Evolutionary conservation across 2,329 filamentous ascomycete species (phyloP).

Genomic region (Colletotrichum noveboracense): DNA sequence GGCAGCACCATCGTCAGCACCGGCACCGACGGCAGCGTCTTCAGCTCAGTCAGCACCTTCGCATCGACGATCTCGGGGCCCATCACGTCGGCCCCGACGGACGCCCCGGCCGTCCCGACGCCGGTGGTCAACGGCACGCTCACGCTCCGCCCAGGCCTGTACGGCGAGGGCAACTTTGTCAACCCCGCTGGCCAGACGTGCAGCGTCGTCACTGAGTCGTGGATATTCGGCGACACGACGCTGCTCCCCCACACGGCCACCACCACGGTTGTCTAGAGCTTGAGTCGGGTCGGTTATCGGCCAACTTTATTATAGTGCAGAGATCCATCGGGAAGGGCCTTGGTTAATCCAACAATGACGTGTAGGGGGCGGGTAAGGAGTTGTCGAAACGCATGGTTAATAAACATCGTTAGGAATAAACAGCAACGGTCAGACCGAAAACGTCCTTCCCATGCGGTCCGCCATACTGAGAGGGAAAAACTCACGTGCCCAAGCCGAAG

Average conservation of each 20-base stretch:
- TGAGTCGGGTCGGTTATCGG: neutral
- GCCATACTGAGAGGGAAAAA: neutral
- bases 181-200: neutral
- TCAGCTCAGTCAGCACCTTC: neutral
- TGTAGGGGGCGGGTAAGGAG: neutral
- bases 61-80: neutral
- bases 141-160: slow-evolving; percentile 9
- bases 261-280: neutral
- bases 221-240: slow-evolving; percentile 11
- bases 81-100: neutral
- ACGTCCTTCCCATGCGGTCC: neutral
- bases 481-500: neutral
- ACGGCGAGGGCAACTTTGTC: neutral
- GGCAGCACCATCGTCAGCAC: slow-evolving; percentile 1
- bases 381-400: neutral
- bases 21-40: neutral
- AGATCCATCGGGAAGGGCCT: neutral
- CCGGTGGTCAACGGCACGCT: slow-evolving; percentile 10
- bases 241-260: neutral
- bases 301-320: neutral
- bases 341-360: neutral
- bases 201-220: slow-evolving; percentile 6
- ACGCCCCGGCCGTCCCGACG: neutral
- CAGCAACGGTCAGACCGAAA: neutral
- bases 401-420: neutral